Conservation (phyloP, 495 filamentous ascomycete species). For the Penicillium cosmopolitanum region DNA sequence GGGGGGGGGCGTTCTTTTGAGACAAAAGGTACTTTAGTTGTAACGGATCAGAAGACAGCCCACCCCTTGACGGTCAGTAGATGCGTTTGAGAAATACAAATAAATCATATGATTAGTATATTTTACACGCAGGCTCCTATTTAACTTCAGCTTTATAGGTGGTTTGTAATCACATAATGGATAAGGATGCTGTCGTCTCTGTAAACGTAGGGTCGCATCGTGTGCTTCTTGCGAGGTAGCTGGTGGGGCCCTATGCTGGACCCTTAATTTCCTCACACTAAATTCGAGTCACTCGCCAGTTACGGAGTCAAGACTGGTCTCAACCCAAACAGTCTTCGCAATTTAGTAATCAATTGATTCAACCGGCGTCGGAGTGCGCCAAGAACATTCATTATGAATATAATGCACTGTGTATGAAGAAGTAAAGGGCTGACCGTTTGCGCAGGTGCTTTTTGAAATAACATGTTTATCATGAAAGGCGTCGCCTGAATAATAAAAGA, state of each 20-base stretch:
- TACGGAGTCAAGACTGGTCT: background rate
- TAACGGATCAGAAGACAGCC: background rate
- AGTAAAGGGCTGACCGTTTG: background rate
- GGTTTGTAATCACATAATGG: background rate
- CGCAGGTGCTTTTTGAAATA: background rate
- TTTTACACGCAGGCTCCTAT: background rate
- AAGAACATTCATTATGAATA: no score
- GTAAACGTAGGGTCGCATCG: background rate
- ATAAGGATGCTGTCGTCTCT: background rate
- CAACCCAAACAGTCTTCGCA: background rate
- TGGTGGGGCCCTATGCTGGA: conserved; percentile 1
- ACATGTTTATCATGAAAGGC: background rate
- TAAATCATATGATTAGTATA: background rate
- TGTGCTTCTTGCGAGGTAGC: background rate
- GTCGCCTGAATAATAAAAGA: background rate
- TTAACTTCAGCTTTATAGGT: background rate
- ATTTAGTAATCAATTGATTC: background rate
- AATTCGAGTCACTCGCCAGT: background rate
- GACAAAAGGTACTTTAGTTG: background rate
- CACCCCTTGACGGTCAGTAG: background rate
- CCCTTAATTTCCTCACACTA: conserved; percentile 1
- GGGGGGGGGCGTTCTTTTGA: background rate
- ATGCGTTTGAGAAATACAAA: background rate
- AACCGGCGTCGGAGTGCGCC: no score
- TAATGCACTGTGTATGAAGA: background rate